A percentile compares a stretch with the other conserved stretches of the same genome.
Evolutionary conservation across 2,329 filamentous ascomycete genomes (phyloP).

Genomic region (Helotiales sp.): DNA sequence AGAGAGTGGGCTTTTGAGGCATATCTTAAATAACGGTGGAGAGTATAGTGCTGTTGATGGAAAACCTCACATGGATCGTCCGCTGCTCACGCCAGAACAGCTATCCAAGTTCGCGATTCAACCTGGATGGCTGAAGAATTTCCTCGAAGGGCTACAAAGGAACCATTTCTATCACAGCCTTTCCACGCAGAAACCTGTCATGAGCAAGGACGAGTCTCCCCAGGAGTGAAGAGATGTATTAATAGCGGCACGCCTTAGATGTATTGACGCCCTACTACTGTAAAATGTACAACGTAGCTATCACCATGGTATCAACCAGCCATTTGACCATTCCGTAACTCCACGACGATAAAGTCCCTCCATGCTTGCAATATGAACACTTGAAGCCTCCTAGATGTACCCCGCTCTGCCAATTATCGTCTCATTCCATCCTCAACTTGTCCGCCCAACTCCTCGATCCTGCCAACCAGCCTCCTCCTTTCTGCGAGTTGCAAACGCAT

Average conservation of each 20-base stretch:
- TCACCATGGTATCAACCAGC: neutral
- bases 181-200: neutral
- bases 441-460: slow-evolving; percentile 52
- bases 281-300: too few species aligned
- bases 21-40: neutral
- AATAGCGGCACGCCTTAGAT: neutral
- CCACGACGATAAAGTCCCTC: neutral
- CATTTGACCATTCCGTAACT: neutral
- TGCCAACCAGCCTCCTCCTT: slow-evolving; percentile 46
- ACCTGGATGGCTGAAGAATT: slow-evolving; percentile 14
- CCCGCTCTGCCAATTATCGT: slow-evolving; percentile 15
- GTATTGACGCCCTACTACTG: too few species aligned
- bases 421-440: slow-evolving; percentile 39
- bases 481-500: slow-evolving; percentile 52
- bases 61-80: slow-evolving; percentile 5
- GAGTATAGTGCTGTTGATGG: neutral
- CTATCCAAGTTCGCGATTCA: slow-evolving; percentile 19
- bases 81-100: slow-evolving; percentile 6
- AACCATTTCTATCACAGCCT: slow-evolving; percentile 9
- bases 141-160: slow-evolving; percentile 14
- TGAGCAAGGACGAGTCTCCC: neutral
- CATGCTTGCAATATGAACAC: neutral
- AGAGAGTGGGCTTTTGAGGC: neutral
- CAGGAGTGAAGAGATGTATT: neutral
- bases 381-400: neutral